Evolutionary conservation across 495 filamentous ascomycete species (phyloP).

Genomic region (Xylaria cubensis): DNA sequence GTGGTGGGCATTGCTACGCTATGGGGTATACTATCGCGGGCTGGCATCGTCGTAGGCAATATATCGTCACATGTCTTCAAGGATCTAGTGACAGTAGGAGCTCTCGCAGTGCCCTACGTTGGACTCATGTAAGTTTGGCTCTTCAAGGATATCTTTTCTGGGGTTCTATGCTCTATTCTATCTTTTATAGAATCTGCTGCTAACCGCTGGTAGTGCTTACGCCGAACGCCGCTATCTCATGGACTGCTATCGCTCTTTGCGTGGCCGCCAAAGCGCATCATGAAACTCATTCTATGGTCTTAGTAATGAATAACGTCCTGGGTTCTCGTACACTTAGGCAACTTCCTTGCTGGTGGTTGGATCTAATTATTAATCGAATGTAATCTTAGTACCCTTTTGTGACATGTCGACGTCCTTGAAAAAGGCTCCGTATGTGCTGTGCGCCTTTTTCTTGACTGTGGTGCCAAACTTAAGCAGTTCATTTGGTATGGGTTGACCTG

Average conservation of each 20-base stretch:
- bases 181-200: conserved; percentile 20
- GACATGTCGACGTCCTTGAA: conserved; percentile 80
- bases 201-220: conserved; percentile 55
- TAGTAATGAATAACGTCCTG: conserved; percentile 11
- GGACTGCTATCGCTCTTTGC: conserved; percentile 53
- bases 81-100: conserved; percentile 59
- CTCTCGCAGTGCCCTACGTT: conserved; percentile 59
- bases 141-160: neutral
- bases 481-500: conserved; percentile 87
- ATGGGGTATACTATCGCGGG: conserved; percentile 37
- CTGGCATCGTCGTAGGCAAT: conserved; percentile 44
- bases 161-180: conserved; percentile 18
- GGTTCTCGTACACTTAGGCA: conserved; percentile 1
- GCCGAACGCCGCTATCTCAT: conserved; percentile 66
- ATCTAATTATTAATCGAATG: conserved; percentile 79
- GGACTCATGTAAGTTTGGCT: conserved; percentile 63
- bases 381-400: conserved; percentile 90
- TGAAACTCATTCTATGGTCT: conserved; percentile 2
- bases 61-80: conserved; percentile 42
- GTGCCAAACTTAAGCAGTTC: conserved; percentile 90
- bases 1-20: conserved; percentile 31
- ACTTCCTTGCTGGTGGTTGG: conserved; percentile 20
- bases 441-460: conserved; percentile 98
- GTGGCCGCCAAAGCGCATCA: conserved; percentile 35
- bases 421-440: conserved; percentile 91